phyloP scores from a whole-genome alignment of 2,329 filamentous ascomycete genomes.

The Aspergillus uvarum region DNA sequence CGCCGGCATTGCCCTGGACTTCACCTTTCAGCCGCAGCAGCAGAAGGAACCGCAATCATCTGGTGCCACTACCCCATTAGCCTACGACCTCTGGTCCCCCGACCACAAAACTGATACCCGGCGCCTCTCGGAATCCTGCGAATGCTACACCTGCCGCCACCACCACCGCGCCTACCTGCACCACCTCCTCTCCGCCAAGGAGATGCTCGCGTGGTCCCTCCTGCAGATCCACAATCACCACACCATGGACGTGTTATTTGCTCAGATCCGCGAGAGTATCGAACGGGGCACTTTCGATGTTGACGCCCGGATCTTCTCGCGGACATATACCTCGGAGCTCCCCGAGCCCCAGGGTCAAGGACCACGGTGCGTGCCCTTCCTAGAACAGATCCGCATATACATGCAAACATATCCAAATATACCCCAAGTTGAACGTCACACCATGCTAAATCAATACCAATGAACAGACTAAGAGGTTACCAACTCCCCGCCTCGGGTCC shows the following conservation, averaged over 20 bases:
- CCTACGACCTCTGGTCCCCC: slow-evolving; percentile 73
- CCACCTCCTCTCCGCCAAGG: slow-evolving; percentile 83
- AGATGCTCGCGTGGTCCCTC: slow-evolving; percentile 95
- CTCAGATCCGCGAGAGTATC: slow-evolving; percentile 66
- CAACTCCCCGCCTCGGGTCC: slow-evolving; percentile 71
- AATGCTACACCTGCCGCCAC: slow-evolving; percentile 77
- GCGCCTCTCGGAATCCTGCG: slow-evolving; percentile 64
- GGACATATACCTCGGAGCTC: slow-evolving; percentile 67
- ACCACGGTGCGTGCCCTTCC: slow-evolving; percentile 56
- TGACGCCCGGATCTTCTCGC: slow-evolving; percentile 61
- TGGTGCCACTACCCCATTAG: slow-evolving; percentile 52
- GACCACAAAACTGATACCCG: slow-evolving; percentile 60
- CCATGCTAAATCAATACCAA: not conserved
- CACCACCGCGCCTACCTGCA: slow-evolving; percentile 87
- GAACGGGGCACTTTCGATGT: slow-evolving; percentile 53
- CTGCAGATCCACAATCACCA: slow-evolving; percentile 90
- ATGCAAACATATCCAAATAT: not conserved
- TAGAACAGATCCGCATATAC: not conserved
- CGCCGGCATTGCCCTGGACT: slow-evolving; percentile 78
- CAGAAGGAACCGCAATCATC: slow-evolving; percentile 16
- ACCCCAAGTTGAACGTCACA: not conserved
- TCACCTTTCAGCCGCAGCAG: slow-evolving; percentile 51
- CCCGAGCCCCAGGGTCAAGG: slow-evolving; percentile 74
- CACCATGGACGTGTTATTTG: slow-evolving; percentile 71
- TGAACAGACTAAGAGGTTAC: slow-evolving; percentile 67